A percentile compares a stretch with the other conserved stretches of the same genome.
phyloP scores from a whole-genome alignment of 192 early-diverging fungal genomes.

The Rhizophagus clarus region DNA sequence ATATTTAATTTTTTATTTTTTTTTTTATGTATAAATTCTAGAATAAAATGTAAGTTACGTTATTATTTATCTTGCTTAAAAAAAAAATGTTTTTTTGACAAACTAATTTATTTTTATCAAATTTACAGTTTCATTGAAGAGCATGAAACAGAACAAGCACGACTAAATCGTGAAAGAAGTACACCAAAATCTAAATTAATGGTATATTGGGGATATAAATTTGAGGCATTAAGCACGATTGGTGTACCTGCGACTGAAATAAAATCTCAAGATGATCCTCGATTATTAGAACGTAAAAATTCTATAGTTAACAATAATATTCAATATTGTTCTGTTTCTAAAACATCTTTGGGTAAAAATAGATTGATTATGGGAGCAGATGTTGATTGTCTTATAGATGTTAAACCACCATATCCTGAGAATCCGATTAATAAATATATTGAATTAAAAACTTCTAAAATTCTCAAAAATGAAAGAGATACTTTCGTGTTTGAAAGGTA shows the following conservation, averaged over 20 bases:
- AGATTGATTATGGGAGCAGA: slow-evolving; percentile 87
- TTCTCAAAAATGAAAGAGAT: slow-evolving; percentile 54
- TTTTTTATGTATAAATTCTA: slow-evolving; percentile 14
- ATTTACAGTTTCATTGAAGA: slow-evolving; percentile 82
- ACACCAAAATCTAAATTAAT: slow-evolving; percentile 64
- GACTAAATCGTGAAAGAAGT: slow-evolving; percentile 38
- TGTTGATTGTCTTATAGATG: slow-evolving; percentile 80
- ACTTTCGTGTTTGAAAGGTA: slow-evolving; percentile 65
- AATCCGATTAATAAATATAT: slow-evolving; percentile 70
- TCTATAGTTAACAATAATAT: slow-evolving; percentile 75
- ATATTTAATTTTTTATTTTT: not conserved
- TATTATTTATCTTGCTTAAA: no score
- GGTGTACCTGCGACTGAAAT: slow-evolving; percentile 54
- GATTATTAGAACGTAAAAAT: slow-evolving; percentile 43
- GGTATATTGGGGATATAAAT: slow-evolving; percentile 90
- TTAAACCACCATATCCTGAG: slow-evolving; percentile 39
- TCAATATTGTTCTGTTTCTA: slow-evolving; percentile 89
- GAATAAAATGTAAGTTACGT: slow-evolving; percentile 19
- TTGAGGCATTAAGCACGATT: slow-evolving; percentile 78
- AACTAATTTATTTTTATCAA: not conserved
- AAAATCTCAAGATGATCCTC: slow-evolving; percentile 42
- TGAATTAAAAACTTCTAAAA: slow-evolving; percentile 87
- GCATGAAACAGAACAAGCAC: slow-evolving; percentile 50
- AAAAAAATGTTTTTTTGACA: not conserved
- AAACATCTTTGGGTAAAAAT: slow-evolving; percentile 69